These are phyloP conservation scores for Blastobotrys peoriensis DNA, from an alignment of 805 yeast genomes.

Conservation along the genomic window DNA sequence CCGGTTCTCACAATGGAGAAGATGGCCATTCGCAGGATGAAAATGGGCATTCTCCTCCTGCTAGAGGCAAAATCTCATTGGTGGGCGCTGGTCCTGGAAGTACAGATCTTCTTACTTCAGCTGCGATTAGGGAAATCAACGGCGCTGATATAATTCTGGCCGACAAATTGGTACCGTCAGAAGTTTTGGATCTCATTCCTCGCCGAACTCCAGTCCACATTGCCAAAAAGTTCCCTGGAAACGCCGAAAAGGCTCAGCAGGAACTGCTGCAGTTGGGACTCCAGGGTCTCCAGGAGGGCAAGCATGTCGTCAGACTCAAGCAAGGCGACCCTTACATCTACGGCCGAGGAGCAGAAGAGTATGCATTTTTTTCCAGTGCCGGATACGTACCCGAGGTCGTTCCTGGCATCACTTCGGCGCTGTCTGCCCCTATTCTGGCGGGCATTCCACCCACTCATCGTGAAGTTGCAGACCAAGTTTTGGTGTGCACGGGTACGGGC, in stretches of 20 bases:
- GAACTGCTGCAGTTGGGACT: conserved; percentile 74
- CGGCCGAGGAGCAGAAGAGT: conserved; percentile 96
- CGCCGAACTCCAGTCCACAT: conserved; percentile 66
- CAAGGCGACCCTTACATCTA: conserved; percentile 97
- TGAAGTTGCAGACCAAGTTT: conserved; percentile 85
- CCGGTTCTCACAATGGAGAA: neutral
- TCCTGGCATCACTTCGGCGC: conserved; percentile 86
- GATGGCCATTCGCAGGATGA: neutral
- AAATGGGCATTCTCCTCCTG: conserved; percentile 39
- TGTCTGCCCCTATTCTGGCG: conserved; percentile 79
- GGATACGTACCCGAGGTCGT: conserved; percentile 71
- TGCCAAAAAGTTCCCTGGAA: conserved; percentile 94
- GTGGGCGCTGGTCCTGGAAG: conserved; percentile 96
- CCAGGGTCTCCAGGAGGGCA: conserved; percentile 55
- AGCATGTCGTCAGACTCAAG: conserved; percentile 78
- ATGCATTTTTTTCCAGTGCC: conserved; percentile 53
- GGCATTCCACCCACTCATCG: conserved; percentile 88
- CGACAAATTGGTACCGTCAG: conserved; percentile 88
- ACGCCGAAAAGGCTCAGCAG: conserved; percentile 88
- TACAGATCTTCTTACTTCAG: conserved; percentile 70
- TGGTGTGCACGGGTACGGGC: conserved; percentile 93
- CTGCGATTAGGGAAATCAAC: conserved; percentile 74
- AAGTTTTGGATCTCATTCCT: conserved; percentile 80
- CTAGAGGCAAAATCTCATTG: conserved; percentile 47
- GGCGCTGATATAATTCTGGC: conserved; percentile 81